Conservation (phyloP, 225 moss, liverwort and hornwort genomes). For the Asterella californica region DNA sequence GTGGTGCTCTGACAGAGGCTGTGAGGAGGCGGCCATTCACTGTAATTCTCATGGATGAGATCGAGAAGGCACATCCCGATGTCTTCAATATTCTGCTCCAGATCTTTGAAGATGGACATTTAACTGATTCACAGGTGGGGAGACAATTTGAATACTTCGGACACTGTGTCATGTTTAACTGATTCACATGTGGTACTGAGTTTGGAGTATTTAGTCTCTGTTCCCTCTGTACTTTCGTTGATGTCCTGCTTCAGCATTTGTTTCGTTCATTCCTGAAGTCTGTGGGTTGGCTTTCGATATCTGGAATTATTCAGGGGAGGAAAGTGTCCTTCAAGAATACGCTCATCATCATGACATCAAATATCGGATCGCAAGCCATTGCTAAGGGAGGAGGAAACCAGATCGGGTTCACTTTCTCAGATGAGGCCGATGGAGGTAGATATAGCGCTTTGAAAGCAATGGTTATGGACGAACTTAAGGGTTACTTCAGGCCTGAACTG, state of each 20-base stretch:
- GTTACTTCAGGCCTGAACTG: constrained; percentile 89
- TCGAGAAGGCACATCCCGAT: constrained; percentile 95
- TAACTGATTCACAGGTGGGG: constrained; percentile 68
- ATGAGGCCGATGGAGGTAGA: constrained; percentile 84
- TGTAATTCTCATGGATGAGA: constrained; percentile 91
- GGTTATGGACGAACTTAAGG: constrained; percentile 91
- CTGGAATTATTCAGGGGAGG: constrained; percentile 40
- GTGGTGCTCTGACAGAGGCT: constrained; percentile 90
- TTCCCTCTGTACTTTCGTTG: background rate
- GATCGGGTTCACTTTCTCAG: constrained; percentile 78
- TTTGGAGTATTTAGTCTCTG: background rate
- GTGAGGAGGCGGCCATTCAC: constrained; percentile 86
- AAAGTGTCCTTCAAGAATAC: constrained; percentile 91
- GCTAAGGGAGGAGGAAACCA: constrained; percentile 86
- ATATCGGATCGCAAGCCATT: constrained; percentile 78
- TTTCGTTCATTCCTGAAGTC: no score
- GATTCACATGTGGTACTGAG: background rate
- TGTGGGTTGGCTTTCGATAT: background rate
- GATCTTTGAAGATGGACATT: constrained; percentile 90
- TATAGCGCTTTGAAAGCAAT: constrained; percentile 77
- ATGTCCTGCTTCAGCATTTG: background rate
- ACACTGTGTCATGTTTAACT: no score
- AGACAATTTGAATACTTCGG: background rate
- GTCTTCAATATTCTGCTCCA: constrained; percentile 93
- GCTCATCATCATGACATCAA: constrained; percentile 90